Evolutionary conservation across 2,329 filamentous ascomycete species (phyloP).

Genomic region (Drechslera avenae): DNA sequence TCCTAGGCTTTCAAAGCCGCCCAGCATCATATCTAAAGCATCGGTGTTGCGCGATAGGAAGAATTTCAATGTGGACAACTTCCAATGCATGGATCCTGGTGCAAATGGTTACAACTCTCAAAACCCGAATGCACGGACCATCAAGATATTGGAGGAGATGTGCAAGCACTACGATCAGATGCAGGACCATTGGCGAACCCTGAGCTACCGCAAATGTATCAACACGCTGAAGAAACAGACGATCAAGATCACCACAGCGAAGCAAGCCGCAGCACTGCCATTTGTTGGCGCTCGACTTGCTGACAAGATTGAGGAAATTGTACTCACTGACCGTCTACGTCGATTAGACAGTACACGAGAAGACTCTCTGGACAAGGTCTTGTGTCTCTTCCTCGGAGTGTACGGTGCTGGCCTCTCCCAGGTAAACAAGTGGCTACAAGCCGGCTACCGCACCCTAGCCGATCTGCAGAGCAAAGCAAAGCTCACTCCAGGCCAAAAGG

Average conservation of each 20-base stretch:
- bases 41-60: constrained; percentile 20
- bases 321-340: constrained; percentile 70
- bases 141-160: constrained; percentile 79
- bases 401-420: constrained; percentile 76
- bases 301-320: constrained; percentile 88
- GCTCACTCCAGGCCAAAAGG: constrained; percentile 70
- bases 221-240: constrained; percentile 71
- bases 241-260: constrained; percentile 67
- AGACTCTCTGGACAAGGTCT: constrained; percentile 67
- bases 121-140: constrained; percentile 77
- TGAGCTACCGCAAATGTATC: constrained; percentile 79
- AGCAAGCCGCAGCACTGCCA: constrained; percentile 70
- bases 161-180: constrained; percentile 74
- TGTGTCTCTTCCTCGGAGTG: constrained; percentile 75
- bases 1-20: constrained; percentile 16
- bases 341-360: constrained; percentile 72
- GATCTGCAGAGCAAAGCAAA: constrained; percentile 68
- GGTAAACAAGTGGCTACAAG: constrained; percentile 75
- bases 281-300: constrained; percentile 76
- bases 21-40: constrained; percentile 9
- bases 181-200: constrained; percentile 76
- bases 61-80: constrained; percentile 49
- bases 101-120: constrained; percentile 50
- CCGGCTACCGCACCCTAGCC: constrained; percentile 74
- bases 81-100: constrained; percentile 65